These are phyloP conservation scores for Dactylellina leptospora DNA, from an alignment of 2,329 filamentous ascomycete species.

Conservation along the genomic window DNA sequence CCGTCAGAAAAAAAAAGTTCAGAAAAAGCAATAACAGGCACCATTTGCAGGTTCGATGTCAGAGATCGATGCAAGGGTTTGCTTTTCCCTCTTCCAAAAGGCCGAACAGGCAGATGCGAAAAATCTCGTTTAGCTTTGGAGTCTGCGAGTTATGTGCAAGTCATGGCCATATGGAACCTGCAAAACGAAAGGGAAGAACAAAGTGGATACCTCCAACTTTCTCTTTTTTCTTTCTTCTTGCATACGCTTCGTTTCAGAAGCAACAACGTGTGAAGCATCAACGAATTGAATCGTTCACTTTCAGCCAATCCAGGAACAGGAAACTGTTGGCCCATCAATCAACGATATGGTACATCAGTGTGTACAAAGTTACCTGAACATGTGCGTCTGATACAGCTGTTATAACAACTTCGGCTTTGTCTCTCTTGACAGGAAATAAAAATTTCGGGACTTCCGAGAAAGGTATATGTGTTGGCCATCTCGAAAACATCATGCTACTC, in stretches of 20 bases:
- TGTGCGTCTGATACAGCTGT: too few relatives aligned
- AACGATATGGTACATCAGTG: slow-evolving; percentile 11
- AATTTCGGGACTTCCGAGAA: neutral
- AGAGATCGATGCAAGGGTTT: slow-evolving; percentile 51
- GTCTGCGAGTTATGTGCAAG: too few relatives aligned
- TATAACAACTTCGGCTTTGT: too few relatives aligned
- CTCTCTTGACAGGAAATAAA: neutral
- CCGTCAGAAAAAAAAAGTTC: neutral
- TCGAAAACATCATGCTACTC: too few relatives aligned
- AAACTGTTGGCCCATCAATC: slow-evolving; percentile 2
- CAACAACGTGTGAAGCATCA: slow-evolving; percentile 41
- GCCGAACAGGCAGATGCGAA: slow-evolving; percentile 46
- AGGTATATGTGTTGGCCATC: neutral
- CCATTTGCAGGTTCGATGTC: slow-evolving; percentile 26
- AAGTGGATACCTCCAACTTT: neutral
- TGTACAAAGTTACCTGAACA: neutral
- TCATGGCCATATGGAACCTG: too few relatives aligned
- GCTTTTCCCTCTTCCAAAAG: slow-evolving; percentile 12
- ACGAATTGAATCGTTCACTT: slow-evolving; percentile 9
- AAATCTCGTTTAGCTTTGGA: slow-evolving; percentile 26
- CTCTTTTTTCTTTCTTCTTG: slow-evolving; percentile 16
- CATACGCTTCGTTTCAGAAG: slow-evolving; percentile 46
- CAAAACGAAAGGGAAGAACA: too few relatives aligned
- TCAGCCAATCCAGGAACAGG: slow-evolving; percentile 29
- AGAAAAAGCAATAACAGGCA: slow-evolving; percentile 28